Percentiles rank a stretch among this genome's conserved stretches.
phyloP scores from a whole-genome alignment of 371 early-diverging fungal species.

The Syncephalastrum contaminatum region DNA sequence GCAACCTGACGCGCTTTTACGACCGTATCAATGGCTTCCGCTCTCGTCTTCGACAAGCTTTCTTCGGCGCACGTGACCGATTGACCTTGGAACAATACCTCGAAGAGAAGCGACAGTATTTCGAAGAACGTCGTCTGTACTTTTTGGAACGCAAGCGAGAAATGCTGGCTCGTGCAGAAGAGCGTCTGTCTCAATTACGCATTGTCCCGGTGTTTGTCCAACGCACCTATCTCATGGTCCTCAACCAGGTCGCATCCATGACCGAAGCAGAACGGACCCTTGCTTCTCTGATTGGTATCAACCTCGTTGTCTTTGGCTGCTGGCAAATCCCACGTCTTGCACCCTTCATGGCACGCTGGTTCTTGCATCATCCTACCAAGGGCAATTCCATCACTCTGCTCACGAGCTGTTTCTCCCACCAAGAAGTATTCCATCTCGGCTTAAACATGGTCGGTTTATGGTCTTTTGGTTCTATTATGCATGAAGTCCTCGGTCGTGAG shows the following conservation, averaged over 20 bases:
- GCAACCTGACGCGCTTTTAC: neutral
- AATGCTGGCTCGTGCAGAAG: neutral
- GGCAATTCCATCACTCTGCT: conserved; percentile 65
- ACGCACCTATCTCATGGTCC: conserved; percentile 40
- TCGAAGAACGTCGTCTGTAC: conserved; percentile 10
- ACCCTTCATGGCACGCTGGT: conserved; percentile 69
- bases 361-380: conserved; percentile 62
- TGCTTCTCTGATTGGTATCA: conserved; percentile 63
- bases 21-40: conserved; percentile 2
- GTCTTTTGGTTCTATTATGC: conserved; percentile 56
- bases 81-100: conserved; percentile 10
- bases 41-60: conserved; percentile 8
- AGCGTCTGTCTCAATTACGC: conserved; percentile 12
- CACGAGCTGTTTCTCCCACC: conserved; percentile 68
- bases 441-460: conserved; percentile 72
- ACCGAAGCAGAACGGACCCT: conserved; percentile 54
- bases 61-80: conserved; percentile 3
- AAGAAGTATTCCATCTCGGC: conserved; percentile 59
- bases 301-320: conserved; percentile 64
- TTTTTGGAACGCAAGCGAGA: conserved; percentile 18
- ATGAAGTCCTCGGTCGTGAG: conserved; percentile 53
- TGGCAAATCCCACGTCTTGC: conserved; percentile 67
- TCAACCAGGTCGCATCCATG: conserved; percentile 39
- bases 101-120: conserved; percentile 10
- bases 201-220: conserved; percentile 45